Evolutionary conservation across 106 monocot genomes (phyloP), one percentile per base, ranked within the genome.

Genomic region (Acorus calamus): DNA sequence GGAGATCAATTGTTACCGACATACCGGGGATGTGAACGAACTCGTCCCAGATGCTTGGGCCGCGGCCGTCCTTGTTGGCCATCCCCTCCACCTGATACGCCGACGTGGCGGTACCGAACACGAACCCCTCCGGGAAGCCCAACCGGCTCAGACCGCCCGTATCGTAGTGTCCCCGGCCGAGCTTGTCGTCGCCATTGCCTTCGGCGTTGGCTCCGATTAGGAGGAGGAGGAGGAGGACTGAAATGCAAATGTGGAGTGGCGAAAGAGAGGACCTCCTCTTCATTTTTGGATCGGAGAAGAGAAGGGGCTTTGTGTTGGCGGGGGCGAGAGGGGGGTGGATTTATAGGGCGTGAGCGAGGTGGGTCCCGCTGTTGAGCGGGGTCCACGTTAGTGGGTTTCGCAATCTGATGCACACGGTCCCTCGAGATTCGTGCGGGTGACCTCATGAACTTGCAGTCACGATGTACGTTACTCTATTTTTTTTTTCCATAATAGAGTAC

Each of bases 51-150:
- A 91, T 91, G 78, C 80, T 78, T 11, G 90, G 86, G 14, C 90
- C 90, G 4, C 90, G 75, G 44, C 90, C 90, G 42, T 77, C 86
- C 69, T 81, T 78, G 49, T 42, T 63, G 4, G 90, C 78, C 83
- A 86, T 86, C 4, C 90, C 90, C 61, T 91, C 90, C 14, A 91
- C 90, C 70, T 91, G 90, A 73, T 86, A 91, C 6, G 90, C 90
- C 50, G 90, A 91, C 69, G 90, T 80, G 62, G 90, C 90, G 50
- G 86, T 91, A 6, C 90, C 90, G 69, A 91, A 86, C 4, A 73
- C 78, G 76, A 91, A 91, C 53, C 80, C 90, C 48, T 73, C 11
- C 47, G 90, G 90, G 56, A 91, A 91, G 50, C 46, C 55, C 3
- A 6, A 62, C 47, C 86, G 78, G 73, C 74, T 83, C 64, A 91